phyloP scores from a whole-genome alignment of 2,329 filamentous ascomycete genomes.

The Penicillium italicum region DNA sequence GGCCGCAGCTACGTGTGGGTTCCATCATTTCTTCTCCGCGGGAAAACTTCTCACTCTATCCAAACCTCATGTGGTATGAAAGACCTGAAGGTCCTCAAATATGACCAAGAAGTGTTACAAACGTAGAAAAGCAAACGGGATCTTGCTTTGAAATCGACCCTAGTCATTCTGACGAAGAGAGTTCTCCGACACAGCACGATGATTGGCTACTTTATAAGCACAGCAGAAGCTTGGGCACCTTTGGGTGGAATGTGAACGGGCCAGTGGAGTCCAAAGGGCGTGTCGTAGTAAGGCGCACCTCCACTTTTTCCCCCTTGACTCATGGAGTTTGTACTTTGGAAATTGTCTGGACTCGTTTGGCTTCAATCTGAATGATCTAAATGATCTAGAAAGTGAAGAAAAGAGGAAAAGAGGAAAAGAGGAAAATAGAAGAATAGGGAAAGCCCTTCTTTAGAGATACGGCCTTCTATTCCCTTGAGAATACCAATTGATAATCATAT shows the following conservation, averaged over 20 bases:
- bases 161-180: constrained; percentile 4
- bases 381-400: background rate
- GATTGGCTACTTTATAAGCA: constrained; percentile 12
- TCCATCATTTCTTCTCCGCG: constrained; percentile 13
- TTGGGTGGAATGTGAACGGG: constrained; percentile 11
- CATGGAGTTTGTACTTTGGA: background rate
- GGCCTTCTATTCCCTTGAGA: too few relatives aligned
- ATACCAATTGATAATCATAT: background rate
- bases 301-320: constrained; percentile 11
- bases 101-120: background rate
- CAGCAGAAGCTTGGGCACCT: background rate
- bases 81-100: background rate
- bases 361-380: background rate
- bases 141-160: constrained; percentile 10
- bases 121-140: background rate
- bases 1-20: constrained; percentile 10
- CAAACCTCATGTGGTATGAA: background rate
- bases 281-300: constrained; percentile 19
- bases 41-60: constrained; percentile 14
- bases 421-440: background rate
- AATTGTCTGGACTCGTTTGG: background rate
- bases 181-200: background rate
- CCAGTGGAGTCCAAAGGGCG: constrained; percentile 24
- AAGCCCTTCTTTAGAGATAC: background rate
- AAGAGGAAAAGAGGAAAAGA: background rate